phyloP scores from a whole-genome alignment of 352 stramenopile genomes.

The Phytophthora multivora region DNA sequence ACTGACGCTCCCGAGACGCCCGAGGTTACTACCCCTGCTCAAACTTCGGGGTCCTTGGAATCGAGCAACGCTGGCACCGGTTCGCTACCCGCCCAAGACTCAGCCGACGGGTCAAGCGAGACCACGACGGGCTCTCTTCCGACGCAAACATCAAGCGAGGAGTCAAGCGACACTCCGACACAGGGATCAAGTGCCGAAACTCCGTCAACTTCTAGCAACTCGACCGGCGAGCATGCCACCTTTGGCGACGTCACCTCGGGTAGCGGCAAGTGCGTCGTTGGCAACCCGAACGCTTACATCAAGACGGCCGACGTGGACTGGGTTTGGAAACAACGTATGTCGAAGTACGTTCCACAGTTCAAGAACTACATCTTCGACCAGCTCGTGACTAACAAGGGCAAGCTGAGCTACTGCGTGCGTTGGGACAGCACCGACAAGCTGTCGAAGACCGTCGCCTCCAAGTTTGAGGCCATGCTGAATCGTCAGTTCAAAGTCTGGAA shows the following conservation, averaged over 20 bases:
- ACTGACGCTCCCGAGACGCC: slow-evolving; percentile 11
- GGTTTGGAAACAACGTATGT: slow-evolving; percentile 28
- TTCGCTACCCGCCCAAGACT: slow-evolving; percentile 2
- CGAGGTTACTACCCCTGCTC: slow-evolving; percentile 8
- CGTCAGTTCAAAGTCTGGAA: slow-evolving; percentile 33
- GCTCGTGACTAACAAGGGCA: slow-evolving; percentile 35
- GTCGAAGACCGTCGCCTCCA: slow-evolving; percentile 38
- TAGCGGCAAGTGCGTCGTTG: slow-evolving; percentile 29
- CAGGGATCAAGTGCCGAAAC: slow-evolving; percentile 11
- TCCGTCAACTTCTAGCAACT: slow-evolving; percentile 2
- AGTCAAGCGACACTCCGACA: not conserved
- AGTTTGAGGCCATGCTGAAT: slow-evolving; percentile 55
- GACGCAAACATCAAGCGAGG: slow-evolving; percentile 6
- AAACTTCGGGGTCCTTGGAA: slow-evolving; percentile 8
- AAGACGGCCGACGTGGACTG: slow-evolving; percentile 15
- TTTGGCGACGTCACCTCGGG: slow-evolving; percentile 34
- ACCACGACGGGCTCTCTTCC: not conserved
- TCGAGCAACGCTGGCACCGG: slow-evolving; percentile 9
- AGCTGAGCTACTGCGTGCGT: slow-evolving; percentile 51
- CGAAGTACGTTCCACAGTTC: slow-evolving; percentile 26
- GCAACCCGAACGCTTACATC: slow-evolving; percentile 30
- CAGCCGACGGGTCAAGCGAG: not conserved
- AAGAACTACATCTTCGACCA: slow-evolving; percentile 57
- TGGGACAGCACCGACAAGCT: slow-evolving; percentile 57
- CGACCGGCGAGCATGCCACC: slow-evolving; percentile 22